Evolutionary conservation across 106 monocot genomes (phyloP).

Genomic region (Cymbidium sinense): DNA sequence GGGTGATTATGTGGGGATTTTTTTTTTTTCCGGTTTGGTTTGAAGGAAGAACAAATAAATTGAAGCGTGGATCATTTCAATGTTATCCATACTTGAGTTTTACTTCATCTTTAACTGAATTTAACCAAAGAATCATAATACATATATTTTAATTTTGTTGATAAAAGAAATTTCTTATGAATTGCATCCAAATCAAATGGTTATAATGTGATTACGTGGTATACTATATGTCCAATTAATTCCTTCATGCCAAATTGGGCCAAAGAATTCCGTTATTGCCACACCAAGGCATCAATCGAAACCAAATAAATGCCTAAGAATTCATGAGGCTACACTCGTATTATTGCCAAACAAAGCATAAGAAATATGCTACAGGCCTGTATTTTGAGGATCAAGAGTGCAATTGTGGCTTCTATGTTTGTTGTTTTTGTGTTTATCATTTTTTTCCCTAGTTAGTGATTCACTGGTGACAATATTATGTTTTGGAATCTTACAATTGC

Average conservation of each 20-base stretch:
- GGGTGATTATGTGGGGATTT: too few relatives aligned
- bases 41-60: too few relatives aligned
- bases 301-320: background rate
- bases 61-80: background rate
- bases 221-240: background rate
- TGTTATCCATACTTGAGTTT: background rate
- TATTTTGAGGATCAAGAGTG: background rate
- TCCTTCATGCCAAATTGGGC: background rate
- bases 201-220: background rate
- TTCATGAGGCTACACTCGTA: background rate
- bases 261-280: background rate
- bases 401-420: background rate
- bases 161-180: background rate
- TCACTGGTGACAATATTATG: background rate
- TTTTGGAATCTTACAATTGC: slow-evolving; percentile 6
- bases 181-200: background rate
- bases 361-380: background rate
- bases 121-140: background rate
- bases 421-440: background rate
- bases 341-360: background rate
- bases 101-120: background rate
- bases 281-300: background rate
- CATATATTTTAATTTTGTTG: background rate
- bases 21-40: too few relatives aligned
- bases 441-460: background rate